These are phyloP conservation scores for Aspergillus sp. DNA, from an alignment of 2,329 filamentous ascomycete species.

Conservation along the genomic window DNA sequence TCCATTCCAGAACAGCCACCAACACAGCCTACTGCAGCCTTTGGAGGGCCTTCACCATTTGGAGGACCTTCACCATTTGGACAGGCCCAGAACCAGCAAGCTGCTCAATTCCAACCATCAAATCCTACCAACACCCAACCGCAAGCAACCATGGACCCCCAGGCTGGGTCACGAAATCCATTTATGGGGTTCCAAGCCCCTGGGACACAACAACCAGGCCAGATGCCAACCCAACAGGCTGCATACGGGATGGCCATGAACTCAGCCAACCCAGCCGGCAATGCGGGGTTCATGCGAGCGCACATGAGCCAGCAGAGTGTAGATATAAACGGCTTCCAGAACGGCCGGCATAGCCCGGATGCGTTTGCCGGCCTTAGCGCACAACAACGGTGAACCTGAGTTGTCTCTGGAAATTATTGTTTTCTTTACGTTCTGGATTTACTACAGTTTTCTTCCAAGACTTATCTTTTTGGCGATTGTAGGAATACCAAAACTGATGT, in stretches of 20 bases:
- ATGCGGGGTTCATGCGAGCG: slow-evolving; percentile 22
- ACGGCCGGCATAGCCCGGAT: slow-evolving; percentile 51
- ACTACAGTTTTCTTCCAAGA: not conserved
- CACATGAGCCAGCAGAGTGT: slow-evolving; percentile 52
- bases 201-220: slow-evolving; percentile 8
- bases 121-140: slow-evolving; percentile 12
- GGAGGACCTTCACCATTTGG: slow-evolving; percentile 20
- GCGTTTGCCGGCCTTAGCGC: slow-evolving; percentile 52
- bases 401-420: not conserved
- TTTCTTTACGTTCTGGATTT: not conserved
- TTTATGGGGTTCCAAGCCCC: slow-evolving; percentile 18
- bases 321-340: slow-evolving; percentile 47
- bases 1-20: slow-evolving; percentile 36
- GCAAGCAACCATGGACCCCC: slow-evolving; percentile 19
- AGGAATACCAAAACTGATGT: slow-evolving; percentile 7
- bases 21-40: slow-evolving; percentile 20
- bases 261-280: slow-evolving; percentile 13
- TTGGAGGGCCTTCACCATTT: slow-evolving; percentile 22
- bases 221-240: slow-evolving; percentile 8
- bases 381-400: slow-evolving; percentile 35
- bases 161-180: slow-evolving; percentile 27
- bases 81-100: slow-evolving; percentile 21
- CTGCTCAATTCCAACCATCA: slow-evolving; percentile 13
- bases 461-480: slow-evolving; percentile 7
- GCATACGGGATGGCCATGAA: slow-evolving; percentile 18